A percentile compares a stretch with the other conserved stretches of the same genome.
These are phyloP conservation scores for Pseudogymnoascus sp. DNA, from an alignment of 2,329 filamentous ascomycete species.

Conservation along the genomic window DNA sequence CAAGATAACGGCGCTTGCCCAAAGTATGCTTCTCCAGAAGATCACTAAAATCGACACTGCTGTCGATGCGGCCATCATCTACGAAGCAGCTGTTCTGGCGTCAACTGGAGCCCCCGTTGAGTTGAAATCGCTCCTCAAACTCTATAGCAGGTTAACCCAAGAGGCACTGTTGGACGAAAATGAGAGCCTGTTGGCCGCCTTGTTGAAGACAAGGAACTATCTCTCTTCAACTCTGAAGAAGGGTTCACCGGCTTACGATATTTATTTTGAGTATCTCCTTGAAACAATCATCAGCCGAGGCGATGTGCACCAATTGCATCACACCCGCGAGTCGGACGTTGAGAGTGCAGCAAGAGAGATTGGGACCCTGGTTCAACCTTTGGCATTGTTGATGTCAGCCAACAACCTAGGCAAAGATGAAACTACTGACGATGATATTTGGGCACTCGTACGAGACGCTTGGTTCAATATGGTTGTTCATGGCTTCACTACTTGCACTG, in stretches of 20 bases:
- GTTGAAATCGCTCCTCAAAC: constrained; percentile 77
- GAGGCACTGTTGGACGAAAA: constrained; percentile 66
- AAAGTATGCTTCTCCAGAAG: constrained; percentile 96
- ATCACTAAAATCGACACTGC: constrained; percentile 72
- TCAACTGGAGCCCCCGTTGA: constrained; percentile 72
- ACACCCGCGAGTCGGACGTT: constrained; percentile 68
- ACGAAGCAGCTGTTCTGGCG: constrained; percentile 71
- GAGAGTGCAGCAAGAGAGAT: constrained; percentile 83
- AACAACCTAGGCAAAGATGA: constrained; percentile 45
- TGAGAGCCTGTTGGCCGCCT: constrained; percentile 61
- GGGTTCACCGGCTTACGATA: constrained; percentile 68
- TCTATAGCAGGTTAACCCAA: constrained; percentile 69
- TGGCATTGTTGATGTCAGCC: constrained; percentile 75
- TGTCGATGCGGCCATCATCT: constrained; percentile 80
- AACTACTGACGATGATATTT: constrained; percentile 59
- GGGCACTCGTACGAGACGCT: constrained; percentile 70
- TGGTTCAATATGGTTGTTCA: constrained; percentile 99
- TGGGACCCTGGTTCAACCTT: constrained; percentile 73
- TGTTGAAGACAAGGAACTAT: constrained; percentile 71
- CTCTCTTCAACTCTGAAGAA: constrained; percentile 64
- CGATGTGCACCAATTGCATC: constrained; percentile 68
- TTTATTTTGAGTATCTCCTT: constrained; percentile 77
- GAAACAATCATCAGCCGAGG: constrained; percentile 87
- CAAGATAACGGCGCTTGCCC: constrained; percentile 86
- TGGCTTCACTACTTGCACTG: constrained; percentile 71